A percentile compares a stretch with the other conserved stretches of the same genome.
Conservation (phyloP, 805 yeast species). For the Zygotorulaspora sp. region DNA sequence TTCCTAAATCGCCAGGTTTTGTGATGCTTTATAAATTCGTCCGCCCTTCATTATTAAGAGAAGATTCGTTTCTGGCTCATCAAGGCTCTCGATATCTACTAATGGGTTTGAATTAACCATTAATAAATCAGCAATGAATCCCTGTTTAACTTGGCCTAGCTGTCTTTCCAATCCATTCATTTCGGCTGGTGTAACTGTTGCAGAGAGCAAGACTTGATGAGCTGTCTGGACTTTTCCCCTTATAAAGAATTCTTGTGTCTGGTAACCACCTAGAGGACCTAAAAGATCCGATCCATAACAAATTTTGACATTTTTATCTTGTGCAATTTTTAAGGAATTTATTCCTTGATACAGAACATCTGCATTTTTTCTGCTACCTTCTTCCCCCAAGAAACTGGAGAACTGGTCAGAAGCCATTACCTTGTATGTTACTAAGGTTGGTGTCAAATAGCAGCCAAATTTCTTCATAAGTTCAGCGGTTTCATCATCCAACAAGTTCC, state of each 20-base stretch:
- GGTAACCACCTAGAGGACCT: slow-evolving; percentile 14
- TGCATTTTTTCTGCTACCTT: slow-evolving; percentile 7
- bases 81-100: slow-evolving; percentile 11
- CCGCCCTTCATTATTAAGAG: slow-evolving; percentile 14
- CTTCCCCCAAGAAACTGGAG: slow-evolving; percentile 7
- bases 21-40: slow-evolving; percentile 5
- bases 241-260: slow-evolving; percentile 15
- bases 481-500: slow-evolving; percentile 12
- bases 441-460: slow-evolving; percentile 12
- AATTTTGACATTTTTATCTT: slow-evolving; percentile 9
- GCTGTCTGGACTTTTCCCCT: slow-evolving; percentile 12
- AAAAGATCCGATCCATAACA: slow-evolving; percentile 14
- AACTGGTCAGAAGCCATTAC: slow-evolving; percentile 15
- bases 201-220: slow-evolving; percentile 13
- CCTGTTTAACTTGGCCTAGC: slow-evolving; percentile 14
- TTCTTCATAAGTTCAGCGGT: slow-evolving; percentile 13
- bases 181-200: slow-evolving; percentile 15
- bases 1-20: too few species aligned
- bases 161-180: slow-evolving; percentile 12
- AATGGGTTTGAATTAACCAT: slow-evolving; percentile 14
- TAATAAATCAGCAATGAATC: slow-evolving; percentile 12
- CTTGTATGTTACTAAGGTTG: slow-evolving; percentile 14
- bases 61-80: slow-evolving; percentile 15
- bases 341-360: slow-evolving; percentile 11
- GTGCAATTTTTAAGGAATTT: slow-evolving; percentile 11